A percentile compares a stretch with the other conserved stretches of the same genome.
Conservation (phyloP, 441 rosid species). For the Viola pubescens region DNA sequence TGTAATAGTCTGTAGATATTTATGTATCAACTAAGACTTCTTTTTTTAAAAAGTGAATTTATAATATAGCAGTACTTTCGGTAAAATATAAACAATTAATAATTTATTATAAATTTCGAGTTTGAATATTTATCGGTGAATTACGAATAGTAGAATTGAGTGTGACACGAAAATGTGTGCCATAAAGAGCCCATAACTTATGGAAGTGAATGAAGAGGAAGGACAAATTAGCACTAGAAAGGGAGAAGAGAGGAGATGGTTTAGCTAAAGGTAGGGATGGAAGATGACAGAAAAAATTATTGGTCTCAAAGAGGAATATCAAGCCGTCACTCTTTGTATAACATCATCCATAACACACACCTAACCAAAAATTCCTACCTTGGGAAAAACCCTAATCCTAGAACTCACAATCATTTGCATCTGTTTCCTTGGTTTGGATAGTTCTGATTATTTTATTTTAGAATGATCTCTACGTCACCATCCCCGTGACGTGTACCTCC, state of each 20-base stretch:
- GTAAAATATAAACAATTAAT: no score
- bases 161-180: background rate
- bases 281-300: slow-evolving; percentile 25
- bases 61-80: no score
- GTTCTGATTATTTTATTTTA: slow-evolving; percentile 2
- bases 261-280: background rate
- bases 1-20: no score
- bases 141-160: background rate
- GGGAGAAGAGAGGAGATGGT: background rate
- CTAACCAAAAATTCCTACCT: slow-evolving; percentile 25
- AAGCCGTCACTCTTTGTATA: slow-evolving; percentile 72
- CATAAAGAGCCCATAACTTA: slow-evolving; percentile 24
- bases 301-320: slow-evolving; percentile 33
- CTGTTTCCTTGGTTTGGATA: slow-evolving; percentile 23
- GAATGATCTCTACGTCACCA: slow-evolving; percentile 29
- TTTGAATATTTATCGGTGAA: background rate
- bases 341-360: slow-evolving; percentile 24
- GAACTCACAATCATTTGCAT: slow-evolving; percentile 28
- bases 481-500: slow-evolving; percentile 30
- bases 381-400: slow-evolving; percentile 32
- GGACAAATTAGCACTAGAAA: slow-evolving; percentile 4
- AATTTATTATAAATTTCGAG: background rate
- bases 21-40: no score
- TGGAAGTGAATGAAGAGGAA: slow-evolving; percentile 23
- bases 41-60: no score